Base-by-base conservation (phyloP, 1,284 basidiomycete species). In the Leccinum fuscescens region DNA sequence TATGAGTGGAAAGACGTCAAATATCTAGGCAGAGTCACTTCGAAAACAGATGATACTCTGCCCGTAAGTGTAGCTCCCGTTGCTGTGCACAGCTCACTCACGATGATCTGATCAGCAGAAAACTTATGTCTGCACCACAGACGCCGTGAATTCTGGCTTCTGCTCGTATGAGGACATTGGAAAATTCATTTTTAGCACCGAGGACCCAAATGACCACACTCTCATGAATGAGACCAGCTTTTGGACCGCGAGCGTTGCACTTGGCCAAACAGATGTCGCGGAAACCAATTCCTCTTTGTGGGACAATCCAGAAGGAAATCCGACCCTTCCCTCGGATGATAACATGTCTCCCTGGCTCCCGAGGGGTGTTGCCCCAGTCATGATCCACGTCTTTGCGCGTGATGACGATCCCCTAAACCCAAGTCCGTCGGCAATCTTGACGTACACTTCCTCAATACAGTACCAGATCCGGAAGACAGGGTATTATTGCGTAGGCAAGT, bases 1-100 rank as follows among this genome's bases (percentile, higher is more conserved):
- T 99, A 98, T 73, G 96, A 99, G 76, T 98, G 95, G 92, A 73
- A 80, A 31, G 96, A 99, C 71, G 88, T 89, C 54, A 77, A 81
- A 57, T 94, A 91, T 70, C 81, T 99, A 11, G 96, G 96, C 35
- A 91, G 84, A 72, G 77, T 81, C 56, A 86, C 87, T 31, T 83
- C 84, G 14, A 65, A 76, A 48, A 73, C 76, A n/a, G 83, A 88
- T 62, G 81, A 85, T 49, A 78, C 79, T 57, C 68, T 89, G 53
- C 90, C 90, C 65, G 90, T 93, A 74, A 84, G 88, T 78, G 56
- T 53, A 53, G 31, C 61, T 14, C n/a, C n/a, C 49, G 58, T 55
- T 35, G 24, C 49, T 51, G 20, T 6, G n/a, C 60, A 58, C 58
- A 61, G 61, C 61, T 57, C 56, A 50, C 63, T 71, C 58, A 72